Conservation (phyloP, 164 flowering plant species). For the Brasenia schreberi region DNA sequence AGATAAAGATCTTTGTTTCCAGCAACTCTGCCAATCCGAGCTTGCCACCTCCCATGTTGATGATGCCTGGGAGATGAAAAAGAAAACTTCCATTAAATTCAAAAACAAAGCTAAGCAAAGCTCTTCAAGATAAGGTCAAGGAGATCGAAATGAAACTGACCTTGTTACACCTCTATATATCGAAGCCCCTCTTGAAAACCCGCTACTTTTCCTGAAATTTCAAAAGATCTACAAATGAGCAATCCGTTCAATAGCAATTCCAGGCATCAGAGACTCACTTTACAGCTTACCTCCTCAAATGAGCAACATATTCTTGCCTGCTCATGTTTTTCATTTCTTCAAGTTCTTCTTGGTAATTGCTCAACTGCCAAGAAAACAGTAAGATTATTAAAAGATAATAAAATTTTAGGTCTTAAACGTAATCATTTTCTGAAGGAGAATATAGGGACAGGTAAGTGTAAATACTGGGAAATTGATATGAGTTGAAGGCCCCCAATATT, state of each 20-base stretch:
- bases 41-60: constrained; percentile 96
- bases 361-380: constrained; percentile 29
- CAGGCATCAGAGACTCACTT: neutral
- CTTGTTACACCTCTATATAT: constrained; percentile 93
- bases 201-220: constrained; percentile 68
- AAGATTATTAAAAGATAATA: constrained; percentile 1
- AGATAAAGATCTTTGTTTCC: constrained; percentile 94
- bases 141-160: constrained; percentile 14
- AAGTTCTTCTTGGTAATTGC: constrained; percentile 47
- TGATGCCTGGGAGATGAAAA: constrained; percentile 43
- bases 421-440: neutral
- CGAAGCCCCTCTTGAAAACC: constrained; percentile 90
- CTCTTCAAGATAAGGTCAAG: neutral
- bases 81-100: neutral
- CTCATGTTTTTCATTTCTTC: constrained; percentile 93
- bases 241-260: neutral
- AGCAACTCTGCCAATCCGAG: constrained; percentile 81
- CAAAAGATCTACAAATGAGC: neutral
- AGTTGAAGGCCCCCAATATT: constrained; percentile 86
- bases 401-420: neutral
- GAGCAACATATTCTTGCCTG: constrained; percentile 81
- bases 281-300: constrained; percentile 52
- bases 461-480: constrained; percentile 71
- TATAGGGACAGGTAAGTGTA: neutral
- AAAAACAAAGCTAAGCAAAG: neutral